Conservation (phyloP, 805 yeast species). For the Starmerella gropengiesseri region DNA sequence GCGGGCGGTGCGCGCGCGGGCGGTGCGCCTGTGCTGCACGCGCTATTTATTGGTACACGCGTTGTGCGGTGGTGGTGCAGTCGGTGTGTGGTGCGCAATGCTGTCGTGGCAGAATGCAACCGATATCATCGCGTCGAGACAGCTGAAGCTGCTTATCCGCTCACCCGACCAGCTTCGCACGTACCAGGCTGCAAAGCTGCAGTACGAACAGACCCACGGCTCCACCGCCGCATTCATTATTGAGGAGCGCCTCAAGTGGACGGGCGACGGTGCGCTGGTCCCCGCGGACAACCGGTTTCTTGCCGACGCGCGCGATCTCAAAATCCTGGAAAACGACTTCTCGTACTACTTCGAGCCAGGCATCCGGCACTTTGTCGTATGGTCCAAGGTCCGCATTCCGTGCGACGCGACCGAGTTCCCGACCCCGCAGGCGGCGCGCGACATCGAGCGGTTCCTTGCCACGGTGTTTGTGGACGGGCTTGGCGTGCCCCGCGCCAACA, state of each 20-base stretch:
- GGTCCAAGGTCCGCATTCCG: conserved; percentile 42
- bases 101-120: conserved; percentile 17
- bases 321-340: conserved; percentile 42
- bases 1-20: too few relatives aligned
- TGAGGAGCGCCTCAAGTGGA: conserved; percentile 26
- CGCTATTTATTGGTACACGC: too few relatives aligned
- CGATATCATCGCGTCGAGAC: conserved; percentile 16
- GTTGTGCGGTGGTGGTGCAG: too few relatives aligned
- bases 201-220: conserved; percentile 20
- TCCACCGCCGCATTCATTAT: conserved; percentile 24
- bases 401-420: conserved; percentile 33
- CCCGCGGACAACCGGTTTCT: conserved; percentile 15
- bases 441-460: conserved; percentile 35
- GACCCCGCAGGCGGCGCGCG: conserved; percentile 30
- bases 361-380: conserved; percentile 44
- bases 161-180: conserved; percentile 23
- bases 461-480: conserved; percentile 34
- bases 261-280: conserved; percentile 10
- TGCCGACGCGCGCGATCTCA: conserved; percentile 31
- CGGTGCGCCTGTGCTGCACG: too few relatives aligned
- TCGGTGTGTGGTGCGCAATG: too few relatives aligned
- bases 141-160: conserved; percentile 24
- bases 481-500: conserved; percentile 31
- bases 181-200: conserved; percentile 25
- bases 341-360: conserved; percentile 43